These are phyloP conservation scores for Singerocomus inundabilis DNA, from an alignment of 1,284 basidiomycete genomes.

Conservation along the genomic window DNA sequence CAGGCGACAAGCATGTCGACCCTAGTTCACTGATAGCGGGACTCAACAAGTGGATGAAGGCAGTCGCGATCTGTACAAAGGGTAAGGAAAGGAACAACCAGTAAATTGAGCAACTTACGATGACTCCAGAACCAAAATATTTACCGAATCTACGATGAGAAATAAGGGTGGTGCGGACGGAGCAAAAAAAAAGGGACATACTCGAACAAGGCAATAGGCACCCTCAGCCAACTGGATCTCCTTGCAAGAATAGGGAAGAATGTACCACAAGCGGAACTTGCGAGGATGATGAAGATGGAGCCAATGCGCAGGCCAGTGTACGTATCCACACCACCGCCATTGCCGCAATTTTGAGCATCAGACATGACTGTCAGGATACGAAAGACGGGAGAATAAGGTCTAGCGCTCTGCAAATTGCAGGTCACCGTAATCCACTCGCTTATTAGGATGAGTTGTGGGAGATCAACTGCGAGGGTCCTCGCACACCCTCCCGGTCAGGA, in stretches of 20 bases:
- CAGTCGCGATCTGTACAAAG: conserved; percentile 75
- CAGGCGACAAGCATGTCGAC: conserved; percentile 68
- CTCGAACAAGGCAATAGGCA: conserved; percentile 75
- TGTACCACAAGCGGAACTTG: conserved; percentile 66
- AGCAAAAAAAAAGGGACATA: conserved; percentile 26
- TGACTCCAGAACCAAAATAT: conserved; percentile 94
- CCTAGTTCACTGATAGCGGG: conserved; percentile 73
- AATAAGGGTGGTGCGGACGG: conserved; percentile 4
- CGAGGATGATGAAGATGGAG: conserved; percentile 86
- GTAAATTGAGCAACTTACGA: conserved; percentile 47
- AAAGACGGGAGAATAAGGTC: neutral
- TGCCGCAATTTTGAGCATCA: conserved; percentile 24
- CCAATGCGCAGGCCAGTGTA: conserved; percentile 65
- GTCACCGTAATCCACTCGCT: neutral
- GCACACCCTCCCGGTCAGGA: conserved; percentile 25
- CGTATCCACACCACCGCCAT: conserved; percentile 38
- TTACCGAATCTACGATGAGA: conserved; percentile 72
- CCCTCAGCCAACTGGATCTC: conserved; percentile 52
- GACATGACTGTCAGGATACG: conserved; percentile 22
- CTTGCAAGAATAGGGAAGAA: conserved; percentile 81
- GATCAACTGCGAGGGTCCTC: conserved; percentile 29
- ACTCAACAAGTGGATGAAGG: conserved; percentile 83
- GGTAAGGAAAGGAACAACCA: conserved; percentile 10
- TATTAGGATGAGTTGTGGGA: conserved; percentile 19
- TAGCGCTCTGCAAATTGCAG: neutral